A percentile compares a stretch with the other conserved stretches of the same genome.
phyloP scores from a whole-genome alignment of 768 basidiomycete species.

The Agaricus bisporus region DNA sequence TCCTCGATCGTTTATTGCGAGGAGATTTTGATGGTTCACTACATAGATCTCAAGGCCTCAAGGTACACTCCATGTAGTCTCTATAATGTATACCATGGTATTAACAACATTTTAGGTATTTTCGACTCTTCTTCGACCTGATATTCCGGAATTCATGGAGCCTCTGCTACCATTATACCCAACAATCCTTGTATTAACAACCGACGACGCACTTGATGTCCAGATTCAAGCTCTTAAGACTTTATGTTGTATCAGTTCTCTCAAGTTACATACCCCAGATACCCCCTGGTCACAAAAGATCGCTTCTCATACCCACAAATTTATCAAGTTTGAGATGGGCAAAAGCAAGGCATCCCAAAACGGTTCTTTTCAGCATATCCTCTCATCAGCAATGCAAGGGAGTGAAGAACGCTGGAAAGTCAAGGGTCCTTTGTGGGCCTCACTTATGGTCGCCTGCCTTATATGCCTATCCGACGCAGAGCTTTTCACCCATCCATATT shows the following conservation, averaged over 20 bases:
- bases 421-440: constrained; percentile 36
- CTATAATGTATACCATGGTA: background rate
- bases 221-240: constrained; percentile 1
- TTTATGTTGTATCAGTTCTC: background rate
- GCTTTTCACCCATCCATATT: constrained; percentile 33
- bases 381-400: constrained; percentile 16
- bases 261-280: background rate
- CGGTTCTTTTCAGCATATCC: constrained; percentile 20
- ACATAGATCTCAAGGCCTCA: background rate
- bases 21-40: constrained; percentile 2
- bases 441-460: constrained; percentile 38
- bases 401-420: background rate
- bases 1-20: background rate
- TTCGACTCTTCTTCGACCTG: background rate
- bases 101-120: background rate
- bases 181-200: background rate
- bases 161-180: background rate
- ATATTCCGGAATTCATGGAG: background rate
- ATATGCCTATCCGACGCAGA: constrained; percentile 38
- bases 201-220: background rate
- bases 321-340: constrained; percentile 4
- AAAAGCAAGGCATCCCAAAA: constrained; percentile 17
- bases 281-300: background rate
- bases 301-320: background rate
- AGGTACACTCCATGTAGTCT: background rate